Evolutionary conservation across 345 rosid genomes (phyloP), one percentile per base, ranked within the genome.

Genomic region (Mallotus nudiflorus): DNA sequence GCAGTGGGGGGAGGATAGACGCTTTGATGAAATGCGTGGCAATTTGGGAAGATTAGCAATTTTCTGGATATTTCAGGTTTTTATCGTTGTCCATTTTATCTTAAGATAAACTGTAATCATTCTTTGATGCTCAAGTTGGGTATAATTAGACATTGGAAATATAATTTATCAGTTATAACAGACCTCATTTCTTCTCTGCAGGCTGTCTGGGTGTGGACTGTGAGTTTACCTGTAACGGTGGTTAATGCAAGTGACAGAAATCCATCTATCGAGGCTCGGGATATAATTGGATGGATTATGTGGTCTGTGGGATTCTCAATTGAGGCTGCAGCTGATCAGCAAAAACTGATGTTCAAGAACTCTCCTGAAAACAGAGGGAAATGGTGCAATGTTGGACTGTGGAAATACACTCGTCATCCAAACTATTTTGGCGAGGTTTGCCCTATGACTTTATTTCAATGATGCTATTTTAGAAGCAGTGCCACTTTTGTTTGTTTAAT

Each of bases 161-260:
- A 18, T 28, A 31, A 55, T 53, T 20, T n/a, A 61, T 58, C 48
- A n/a, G 11, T 33, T 69, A 53, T 37, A 70, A 29, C 51, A 33
- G 5, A 66, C 33, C 6, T 15, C 31, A 60, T 5, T 40, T 45
- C 59, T 69, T 12, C 46, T 40, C 52, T 68, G 62, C 88, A 94
- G 97, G 95, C 97, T 52, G 79, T 94, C 65, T 94, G 97, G 98
- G 97, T 88, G 20, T 94, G 98, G 98, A 83, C 96, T 18, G 97
- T 91, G 63, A 90, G 86, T 82, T 83, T 94, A 74, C 98, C 98
- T 9, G 86, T 94, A 70, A 94, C 98, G 29, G 83, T 94, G 60
- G 93, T 86, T 33, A 94, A 94, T 73, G 89, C 95, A 39, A 91
- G 91, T 72, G 79, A 85, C 73, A 82, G 89, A 66, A 70, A 91